phyloP scores from a whole-genome alignment of 768 basidiomycete genomes.

The Brasilioporus rufonigricans region DNA sequence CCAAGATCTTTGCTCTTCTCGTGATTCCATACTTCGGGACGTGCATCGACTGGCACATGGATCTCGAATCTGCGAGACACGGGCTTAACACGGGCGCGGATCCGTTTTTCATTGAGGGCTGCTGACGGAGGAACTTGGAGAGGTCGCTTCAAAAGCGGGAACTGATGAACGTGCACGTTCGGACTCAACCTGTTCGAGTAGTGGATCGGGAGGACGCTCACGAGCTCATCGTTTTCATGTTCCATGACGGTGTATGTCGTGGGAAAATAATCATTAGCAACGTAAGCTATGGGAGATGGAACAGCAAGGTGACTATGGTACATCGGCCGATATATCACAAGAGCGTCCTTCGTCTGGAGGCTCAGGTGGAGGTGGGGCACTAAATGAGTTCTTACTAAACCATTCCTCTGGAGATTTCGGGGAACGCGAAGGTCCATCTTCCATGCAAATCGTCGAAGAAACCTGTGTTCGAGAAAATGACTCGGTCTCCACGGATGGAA shows the following conservation, averaged over 20 bases:
- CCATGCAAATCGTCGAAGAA: constrained; percentile 6
- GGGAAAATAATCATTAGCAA: constrained; percentile 10
- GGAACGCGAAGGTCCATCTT: constrained; percentile 1
- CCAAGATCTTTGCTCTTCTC: constrained; percentile 69
- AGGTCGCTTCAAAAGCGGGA: constrained; percentile 70
- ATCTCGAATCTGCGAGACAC: constrained; percentile 63
- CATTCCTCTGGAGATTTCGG: constrained; percentile 2
- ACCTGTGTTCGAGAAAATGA: constrained; percentile 3
- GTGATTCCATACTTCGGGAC: constrained; percentile 78
- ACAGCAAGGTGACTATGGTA: not conserved
- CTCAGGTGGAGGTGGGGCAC: constrained; percentile 2
- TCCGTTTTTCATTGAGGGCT: constrained; percentile 66
- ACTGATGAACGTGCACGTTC: constrained; percentile 77
- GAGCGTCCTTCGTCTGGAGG: constrained; percentile 5
- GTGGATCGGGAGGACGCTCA: constrained; percentile 69
- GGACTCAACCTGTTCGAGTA: constrained; percentile 60
- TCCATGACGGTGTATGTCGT: constrained; percentile 20
- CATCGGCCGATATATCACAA: constrained; percentile 4
- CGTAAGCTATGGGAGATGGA: not conserved
- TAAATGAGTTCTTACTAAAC: constrained; percentile 5
- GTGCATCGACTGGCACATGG: constrained; percentile 78
- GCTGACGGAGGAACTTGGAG: constrained; percentile 79
- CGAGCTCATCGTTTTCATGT: constrained; percentile 52
- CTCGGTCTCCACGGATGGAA: constrained; percentile 10
- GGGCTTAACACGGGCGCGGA: constrained; percentile 71